phyloP scores from a whole-genome alignment of 768 basidiomycete genomes.

The Kwoniella sp. region DNA sequence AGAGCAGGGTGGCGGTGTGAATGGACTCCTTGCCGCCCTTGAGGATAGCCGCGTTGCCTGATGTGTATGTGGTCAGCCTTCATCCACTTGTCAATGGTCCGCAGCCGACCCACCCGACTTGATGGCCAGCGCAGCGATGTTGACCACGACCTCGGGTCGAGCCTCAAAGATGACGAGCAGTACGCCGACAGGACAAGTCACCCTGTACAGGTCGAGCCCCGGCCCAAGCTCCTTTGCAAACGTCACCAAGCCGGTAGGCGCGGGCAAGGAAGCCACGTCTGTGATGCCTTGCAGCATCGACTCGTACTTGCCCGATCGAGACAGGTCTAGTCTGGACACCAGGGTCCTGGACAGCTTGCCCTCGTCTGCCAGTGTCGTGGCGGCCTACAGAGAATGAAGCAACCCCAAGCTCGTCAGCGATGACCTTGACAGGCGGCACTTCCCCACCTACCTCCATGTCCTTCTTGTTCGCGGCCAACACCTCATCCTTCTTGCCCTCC shows the following conservation, averaged over 20 bases:
- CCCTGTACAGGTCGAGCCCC: conserved; percentile 78
- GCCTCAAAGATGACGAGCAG: conserved; percentile 96
- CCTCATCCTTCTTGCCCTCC: conserved; percentile 60
- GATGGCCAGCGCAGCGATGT: conserved; percentile 91
- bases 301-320: conserved; percentile 79
- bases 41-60: conserved; percentile 93
- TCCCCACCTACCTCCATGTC: conserved; percentile 66
- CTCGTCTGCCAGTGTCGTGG: conserved; percentile 68
- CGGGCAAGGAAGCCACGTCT: conserved; percentile 78
- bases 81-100: not conserved
- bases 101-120: conserved; percentile 70
- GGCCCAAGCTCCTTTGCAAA: conserved; percentile 90
- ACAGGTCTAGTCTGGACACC: conserved; percentile 74
- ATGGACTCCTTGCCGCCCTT: conserved; percentile 97
- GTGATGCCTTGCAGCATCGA: conserved; percentile 84
- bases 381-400: conserved; percentile 56
- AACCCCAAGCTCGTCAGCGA: not conserved
- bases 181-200: conserved; percentile 94
- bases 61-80: not conserved
- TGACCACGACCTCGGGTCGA: conserved; percentile 93
- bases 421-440: not conserved
- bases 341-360: conserved; percentile 79
- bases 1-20: conserved; percentile 69
- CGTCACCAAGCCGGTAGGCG: conserved; percentile 78
- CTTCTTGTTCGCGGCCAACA: conserved; percentile 72